A percentile compares a stretch with the other conserved stretches of the same genome.
These are phyloP conservation scores for Leccinellum rugosiceps DNA, from an alignment of 768 basidiomycete genomes.

Conservation along the genomic window DNA sequence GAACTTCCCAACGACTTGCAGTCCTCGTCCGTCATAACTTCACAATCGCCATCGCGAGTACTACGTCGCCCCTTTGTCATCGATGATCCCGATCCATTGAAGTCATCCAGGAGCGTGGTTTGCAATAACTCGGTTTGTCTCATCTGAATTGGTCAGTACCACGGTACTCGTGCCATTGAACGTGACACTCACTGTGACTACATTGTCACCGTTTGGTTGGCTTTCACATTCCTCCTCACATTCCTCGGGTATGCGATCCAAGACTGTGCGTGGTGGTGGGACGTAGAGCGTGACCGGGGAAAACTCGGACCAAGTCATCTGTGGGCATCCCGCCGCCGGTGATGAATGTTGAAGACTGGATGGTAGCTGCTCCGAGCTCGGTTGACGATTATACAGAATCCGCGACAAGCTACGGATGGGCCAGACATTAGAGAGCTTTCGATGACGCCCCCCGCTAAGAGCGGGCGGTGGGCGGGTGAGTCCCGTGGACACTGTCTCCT, in stretches of 20 bases:
- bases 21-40: conserved; percentile 11
- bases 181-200: conserved; percentile 8
- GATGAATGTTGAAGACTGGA: not conserved
- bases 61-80: not conserved
- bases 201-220: conserved; percentile 16
- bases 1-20: conserved; percentile 17
- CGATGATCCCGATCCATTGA: not conserved
- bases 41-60: not conserved
- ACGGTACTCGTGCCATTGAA: conserved; percentile 10
- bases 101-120: not conserved
- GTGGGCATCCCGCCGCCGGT: not conserved
- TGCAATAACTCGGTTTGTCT: not conserved
- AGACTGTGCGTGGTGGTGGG: conserved; percentile 15
- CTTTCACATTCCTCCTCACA: conserved; percentile 23
- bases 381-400: conserved; percentile 6
- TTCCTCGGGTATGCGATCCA: conserved; percentile 32
- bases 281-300: conserved; percentile 18
- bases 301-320: conserved; percentile 33
- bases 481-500: conserved; percentile 12
- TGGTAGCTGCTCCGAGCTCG: conserved; percentile 1
- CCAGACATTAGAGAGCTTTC: conserved; percentile 19
- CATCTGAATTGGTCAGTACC: not conserved
- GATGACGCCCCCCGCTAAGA: conserved; percentile 11
- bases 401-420: conserved; percentile 19
- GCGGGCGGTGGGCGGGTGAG: conserved; percentile 15